Evolutionary conservation across 2,329 filamentous ascomycete genomes (phyloP).

Genomic region (Sporothrix brasiliensis): DNA sequence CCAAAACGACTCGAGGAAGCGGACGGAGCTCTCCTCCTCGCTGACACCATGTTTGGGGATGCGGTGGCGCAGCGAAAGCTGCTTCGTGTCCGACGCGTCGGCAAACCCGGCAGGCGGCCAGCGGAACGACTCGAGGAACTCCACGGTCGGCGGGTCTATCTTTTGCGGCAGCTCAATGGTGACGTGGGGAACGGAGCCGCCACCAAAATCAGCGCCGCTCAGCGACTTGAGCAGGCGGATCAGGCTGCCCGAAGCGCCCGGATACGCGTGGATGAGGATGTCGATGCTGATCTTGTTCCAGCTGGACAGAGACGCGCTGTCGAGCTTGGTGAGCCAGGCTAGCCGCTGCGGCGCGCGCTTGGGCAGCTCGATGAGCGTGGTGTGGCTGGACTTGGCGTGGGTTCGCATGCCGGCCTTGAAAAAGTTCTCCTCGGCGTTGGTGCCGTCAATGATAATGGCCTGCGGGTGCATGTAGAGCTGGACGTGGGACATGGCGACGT

Average conservation of each 20-base stretch:
- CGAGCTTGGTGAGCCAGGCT: conserved; percentile 77
- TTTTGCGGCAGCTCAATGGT: conserved; percentile 80
- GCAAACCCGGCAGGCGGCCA: conserved; percentile 63
- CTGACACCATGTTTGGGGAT: conserved; percentile 63
- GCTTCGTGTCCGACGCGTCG: conserved; percentile 50
- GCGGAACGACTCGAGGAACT: conserved; percentile 64
- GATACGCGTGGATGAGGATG: conserved; percentile 77
- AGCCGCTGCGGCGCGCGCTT: conserved; percentile 63
- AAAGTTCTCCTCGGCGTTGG: conserved; percentile 66
- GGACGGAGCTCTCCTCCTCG: conserved; percentile 70
- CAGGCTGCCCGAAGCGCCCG: conserved; percentile 71
- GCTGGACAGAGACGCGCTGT: conserved; percentile 68
- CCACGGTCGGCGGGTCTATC: conserved; percentile 66
- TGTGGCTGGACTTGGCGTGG: conserved; percentile 55
- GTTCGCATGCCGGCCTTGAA: conserved; percentile 64
- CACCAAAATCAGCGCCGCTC: conserved; percentile 72
- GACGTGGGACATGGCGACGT: conserved; percentile 70
- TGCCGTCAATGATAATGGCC: conserved; percentile 72
- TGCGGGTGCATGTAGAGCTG: conserved; percentile 75
- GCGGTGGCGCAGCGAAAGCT: conserved; percentile 73
- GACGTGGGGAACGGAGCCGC: conserved; percentile 69
- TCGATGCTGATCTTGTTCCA: conserved; percentile 82
- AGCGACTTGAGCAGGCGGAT: conserved; percentile 78
- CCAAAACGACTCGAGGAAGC: conserved; percentile 87
- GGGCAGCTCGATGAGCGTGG: conserved; percentile 77